Percentiles rank a stretch among this genome's conserved stretches.
phyloP scores from a whole-genome alignment of 1,139 yeast genomes.

The Casaregolazyma suthepensis region DNA sequence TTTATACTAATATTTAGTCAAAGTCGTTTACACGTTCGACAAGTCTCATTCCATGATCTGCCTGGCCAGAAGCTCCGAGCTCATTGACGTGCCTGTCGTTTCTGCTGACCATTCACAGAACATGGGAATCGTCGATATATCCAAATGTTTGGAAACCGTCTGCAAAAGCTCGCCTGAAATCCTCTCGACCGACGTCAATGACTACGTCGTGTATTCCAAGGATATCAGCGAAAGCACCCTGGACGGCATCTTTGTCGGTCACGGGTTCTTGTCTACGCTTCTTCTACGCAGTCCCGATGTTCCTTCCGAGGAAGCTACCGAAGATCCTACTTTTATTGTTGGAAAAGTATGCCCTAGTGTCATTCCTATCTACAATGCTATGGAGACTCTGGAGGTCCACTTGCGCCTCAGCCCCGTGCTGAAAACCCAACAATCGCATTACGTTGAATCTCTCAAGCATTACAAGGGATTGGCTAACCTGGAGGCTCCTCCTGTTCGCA shows the following conservation, averaged over 20 bases:
- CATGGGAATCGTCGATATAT: conserved; percentile 32
- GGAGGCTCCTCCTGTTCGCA: conserved; percentile 6
- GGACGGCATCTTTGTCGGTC: conserved; percentile 36
- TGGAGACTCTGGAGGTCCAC: conserved; percentile 22
- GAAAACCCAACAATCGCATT: conserved; percentile 4
- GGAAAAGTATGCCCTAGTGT: conserved; percentile 19
- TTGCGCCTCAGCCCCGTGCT: conserved; percentile 19
- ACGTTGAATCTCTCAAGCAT: conserved; percentile 5
- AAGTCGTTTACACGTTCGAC: conserved; percentile 34
- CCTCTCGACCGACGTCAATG: conserved; percentile 26
- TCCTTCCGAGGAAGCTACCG: conserved; percentile 1
- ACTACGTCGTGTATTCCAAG: conserved; percentile 37
- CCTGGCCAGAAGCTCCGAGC: conserved; percentile 28
- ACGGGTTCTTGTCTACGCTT: conserved; percentile 32
- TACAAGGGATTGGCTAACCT: conserved; percentile 2
- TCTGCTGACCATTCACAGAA: conserved; percentile 17
- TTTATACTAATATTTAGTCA: conserved; percentile 21
- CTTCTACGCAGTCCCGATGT: conserved; percentile 31
- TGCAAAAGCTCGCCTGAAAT: conserved; percentile 35
- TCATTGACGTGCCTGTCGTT: conserved; percentile 24
- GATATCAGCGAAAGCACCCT: conserved; percentile 33
- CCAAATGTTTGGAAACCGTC: conserved; percentile 30
- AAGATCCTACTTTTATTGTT: conserved; percentile 13
- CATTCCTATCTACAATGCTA: conserved; percentile 17
- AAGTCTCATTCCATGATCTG: conserved; percentile 27